A percentile compares a stretch with the other conserved stretches of the same genome.
Evolutionary conservation across 2,329 filamentous ascomycete species (phyloP).

Genomic region (Fusarium compactum): DNA sequence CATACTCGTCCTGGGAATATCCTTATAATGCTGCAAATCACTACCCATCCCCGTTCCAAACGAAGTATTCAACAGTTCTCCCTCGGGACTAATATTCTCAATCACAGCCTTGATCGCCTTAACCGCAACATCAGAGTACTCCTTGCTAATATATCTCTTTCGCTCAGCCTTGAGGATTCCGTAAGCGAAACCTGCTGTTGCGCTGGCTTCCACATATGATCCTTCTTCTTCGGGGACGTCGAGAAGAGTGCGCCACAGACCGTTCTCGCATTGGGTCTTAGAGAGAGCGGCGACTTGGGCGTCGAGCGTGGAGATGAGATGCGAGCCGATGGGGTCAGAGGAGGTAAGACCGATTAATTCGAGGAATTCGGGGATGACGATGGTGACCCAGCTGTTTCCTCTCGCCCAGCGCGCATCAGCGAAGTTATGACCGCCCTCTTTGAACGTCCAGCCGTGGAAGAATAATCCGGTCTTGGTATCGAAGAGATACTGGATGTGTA

Average conservation of each 20-base stretch:
- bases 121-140: slow-evolving; percentile 71
- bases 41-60: slow-evolving; percentile 85
- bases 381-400: slow-evolving; percentile 81
- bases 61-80: slow-evolving; percentile 79
- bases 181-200: slow-evolving; percentile 84
- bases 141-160: slow-evolving; percentile 74
- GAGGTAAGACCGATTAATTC: slow-evolving; percentile 74
- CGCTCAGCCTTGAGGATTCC: slow-evolving; percentile 80
- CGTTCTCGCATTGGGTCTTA: slow-evolving; percentile 69
- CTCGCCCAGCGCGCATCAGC: slow-evolving; percentile 69
- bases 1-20: slow-evolving; percentile 83
- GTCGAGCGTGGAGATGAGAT: slow-evolving; percentile 72
- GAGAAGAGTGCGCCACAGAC: slow-evolving; percentile 81
- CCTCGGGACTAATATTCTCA: slow-evolving; percentile 72
- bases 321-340: slow-evolving; percentile 71
- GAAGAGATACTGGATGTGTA: slow-evolving; percentile 83
- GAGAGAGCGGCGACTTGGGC: slow-evolving; percentile 76
- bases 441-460: slow-evolving; percentile 86
- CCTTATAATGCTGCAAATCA: slow-evolving; percentile 79
- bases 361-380: slow-evolving; percentile 85
- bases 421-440: slow-evolving; percentile 73
- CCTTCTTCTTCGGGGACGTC: slow-evolving; percentile 74
- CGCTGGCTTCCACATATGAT: slow-evolving; percentile 81
- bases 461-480: slow-evolving; percentile 79
- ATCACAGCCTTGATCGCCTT: slow-evolving; percentile 76